Conservation (phyloP, 257 asterid genomes). For the Solanum sejunctum region DNA sequence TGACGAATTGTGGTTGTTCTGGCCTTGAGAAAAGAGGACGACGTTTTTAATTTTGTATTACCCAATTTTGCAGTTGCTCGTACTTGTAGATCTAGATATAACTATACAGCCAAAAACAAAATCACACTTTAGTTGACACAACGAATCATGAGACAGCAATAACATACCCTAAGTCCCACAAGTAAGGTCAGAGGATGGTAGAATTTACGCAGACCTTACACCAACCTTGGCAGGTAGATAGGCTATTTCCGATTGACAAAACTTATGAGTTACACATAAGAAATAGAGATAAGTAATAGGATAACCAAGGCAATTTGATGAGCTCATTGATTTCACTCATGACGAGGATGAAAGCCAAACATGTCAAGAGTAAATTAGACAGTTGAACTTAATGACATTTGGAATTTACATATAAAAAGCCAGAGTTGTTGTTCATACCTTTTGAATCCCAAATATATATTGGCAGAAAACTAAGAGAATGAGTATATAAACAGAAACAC, state of each 20-base stretch:
- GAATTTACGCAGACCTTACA: background rate
- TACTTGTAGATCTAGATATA: conserved; percentile 39
- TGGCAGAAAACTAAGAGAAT: background rate
- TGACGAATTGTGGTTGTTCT: conserved; percentile 84
- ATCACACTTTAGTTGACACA: background rate
- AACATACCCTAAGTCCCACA: background rate
- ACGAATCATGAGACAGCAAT: background rate
- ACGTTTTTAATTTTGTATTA: conserved; percentile 17
- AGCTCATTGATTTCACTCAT: background rate
- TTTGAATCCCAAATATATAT: background rate
- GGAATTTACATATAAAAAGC: background rate
- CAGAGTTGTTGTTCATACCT: background rate
- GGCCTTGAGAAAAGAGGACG: conserved; percentile 75
- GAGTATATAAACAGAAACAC: background rate
- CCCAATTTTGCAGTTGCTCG: conserved; percentile 35
- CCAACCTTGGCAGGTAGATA: background rate
- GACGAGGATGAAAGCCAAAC: background rate
- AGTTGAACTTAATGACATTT: background rate
- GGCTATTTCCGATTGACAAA: background rate
- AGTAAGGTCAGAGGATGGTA: background rate
- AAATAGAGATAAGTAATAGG: background rate
- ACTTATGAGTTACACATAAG: background rate
- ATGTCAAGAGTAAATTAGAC: background rate
- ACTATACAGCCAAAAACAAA: conserved; percentile 14
- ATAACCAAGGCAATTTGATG: background rate